Conservation (phyloP, 495 filamentous ascomycete species). For the Parathielavia hyrcaniae region DNA sequence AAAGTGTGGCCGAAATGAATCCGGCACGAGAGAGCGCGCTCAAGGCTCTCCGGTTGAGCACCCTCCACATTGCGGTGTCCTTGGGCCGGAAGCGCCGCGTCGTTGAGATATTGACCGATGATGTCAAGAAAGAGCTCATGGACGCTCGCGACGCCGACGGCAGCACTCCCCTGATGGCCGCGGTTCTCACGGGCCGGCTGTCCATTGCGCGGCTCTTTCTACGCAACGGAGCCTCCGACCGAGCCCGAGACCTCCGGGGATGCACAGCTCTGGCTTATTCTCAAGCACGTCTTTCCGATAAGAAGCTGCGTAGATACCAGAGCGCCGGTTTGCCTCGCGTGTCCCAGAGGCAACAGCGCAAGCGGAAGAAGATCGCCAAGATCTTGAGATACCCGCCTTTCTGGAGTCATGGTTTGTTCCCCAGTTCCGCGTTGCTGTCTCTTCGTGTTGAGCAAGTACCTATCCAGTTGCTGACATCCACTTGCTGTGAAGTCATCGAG, state of each 20-base stretch:
- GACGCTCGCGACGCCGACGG: conserved; percentile 7
- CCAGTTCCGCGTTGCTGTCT: neutral
- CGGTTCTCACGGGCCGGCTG: conserved; percentile 8
- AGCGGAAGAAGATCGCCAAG: neutral
- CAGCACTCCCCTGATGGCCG: conserved; percentile 10
- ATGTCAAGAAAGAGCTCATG: neutral
- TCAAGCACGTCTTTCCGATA: neutral
- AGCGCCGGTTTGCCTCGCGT: neutral
- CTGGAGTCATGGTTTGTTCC: conserved; percentile 13
- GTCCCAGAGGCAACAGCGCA: neutral
- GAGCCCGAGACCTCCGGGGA: neutral
- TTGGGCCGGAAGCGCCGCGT: neutral
- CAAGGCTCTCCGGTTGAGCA: neutral
- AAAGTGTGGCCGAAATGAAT: too few relatives aligned
- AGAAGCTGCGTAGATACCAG: neutral
- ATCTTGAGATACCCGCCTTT: conserved; percentile 7
- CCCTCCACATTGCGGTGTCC: conserved; percentile 8
- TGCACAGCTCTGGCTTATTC: neutral
- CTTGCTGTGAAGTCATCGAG: neutral
- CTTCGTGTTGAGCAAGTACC: neutral
- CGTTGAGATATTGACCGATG: neutral
- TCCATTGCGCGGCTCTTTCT: conserved; percentile 1
- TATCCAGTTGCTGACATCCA: neutral
- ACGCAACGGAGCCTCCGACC: neutral
- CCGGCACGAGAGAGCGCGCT: too few relatives aligned